Evolutionary conservation across 2,329 filamentous ascomycete genomes (phyloP).

Genomic region (Raffaelea ambrosiae): DNA sequence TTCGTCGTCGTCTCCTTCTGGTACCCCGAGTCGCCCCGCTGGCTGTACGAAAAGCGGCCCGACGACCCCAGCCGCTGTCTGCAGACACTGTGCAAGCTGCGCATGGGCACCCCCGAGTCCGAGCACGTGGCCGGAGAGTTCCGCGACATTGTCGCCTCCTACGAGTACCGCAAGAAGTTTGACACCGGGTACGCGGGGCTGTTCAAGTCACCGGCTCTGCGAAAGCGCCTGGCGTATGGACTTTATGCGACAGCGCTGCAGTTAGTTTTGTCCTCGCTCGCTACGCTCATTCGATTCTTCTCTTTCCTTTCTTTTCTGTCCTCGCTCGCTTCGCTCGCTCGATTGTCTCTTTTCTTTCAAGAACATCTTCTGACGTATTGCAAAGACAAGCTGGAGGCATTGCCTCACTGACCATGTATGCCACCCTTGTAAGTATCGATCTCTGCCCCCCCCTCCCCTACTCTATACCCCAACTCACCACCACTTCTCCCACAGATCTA

Average conservation of each 20-base stretch:
- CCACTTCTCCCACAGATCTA: neutral
- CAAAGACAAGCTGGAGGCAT: conserved; percentile 3
- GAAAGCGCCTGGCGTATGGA: conserved; percentile 3
- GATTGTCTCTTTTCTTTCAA: too few species aligned
- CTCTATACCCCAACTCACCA: too few species aligned
- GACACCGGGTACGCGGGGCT: conserved; percentile 1
- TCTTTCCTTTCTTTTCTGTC: too few species aligned
- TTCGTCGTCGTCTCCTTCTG: conserved; percentile 3
- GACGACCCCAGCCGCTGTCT: conserved; percentile 3
- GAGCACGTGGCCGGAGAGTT: conserved; percentile 2
- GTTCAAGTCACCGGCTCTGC: neutral
- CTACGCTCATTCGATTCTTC: too few species aligned
- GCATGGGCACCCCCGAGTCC: conserved; percentile 3
- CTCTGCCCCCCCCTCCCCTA: neutral
- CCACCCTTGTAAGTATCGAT: neutral
- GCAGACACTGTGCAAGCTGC: conserved; percentile 2
- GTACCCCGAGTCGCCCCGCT: conserved; percentile 5
- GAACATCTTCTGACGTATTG: too few species aligned
- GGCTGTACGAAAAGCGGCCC: conserved; percentile 3
- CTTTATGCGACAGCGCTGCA: conserved; percentile 2
- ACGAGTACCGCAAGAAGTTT: conserved; percentile 1
- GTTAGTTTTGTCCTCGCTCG: too few species aligned
- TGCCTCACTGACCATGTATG: conserved; percentile 4
- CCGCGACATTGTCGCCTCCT: conserved; percentile 1
- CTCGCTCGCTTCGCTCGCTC: too few species aligned